Base-by-base conservation (phyloP, 176 grass and related monocot genomes). In the Elymus sibiricus region DNA sequence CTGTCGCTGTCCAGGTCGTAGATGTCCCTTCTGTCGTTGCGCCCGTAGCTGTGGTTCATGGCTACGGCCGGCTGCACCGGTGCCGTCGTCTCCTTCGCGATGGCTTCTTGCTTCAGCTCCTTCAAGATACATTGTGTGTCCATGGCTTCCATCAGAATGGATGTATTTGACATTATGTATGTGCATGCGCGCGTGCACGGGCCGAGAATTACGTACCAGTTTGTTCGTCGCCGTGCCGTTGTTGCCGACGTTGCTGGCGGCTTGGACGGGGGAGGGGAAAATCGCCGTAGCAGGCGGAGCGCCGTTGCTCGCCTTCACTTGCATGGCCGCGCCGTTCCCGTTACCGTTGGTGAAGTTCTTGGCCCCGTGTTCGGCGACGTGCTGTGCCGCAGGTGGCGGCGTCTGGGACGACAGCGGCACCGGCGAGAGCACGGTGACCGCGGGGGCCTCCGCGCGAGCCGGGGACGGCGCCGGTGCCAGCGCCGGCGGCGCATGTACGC, bases 1-100 rank as follows among this genome's bases (percentile, higher is more conserved):
- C 86, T 88, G 40, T 91, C 91, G 16, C 77, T 90, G 75, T 92
- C 88, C 16, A 81, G 56, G 44, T 95, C 90, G 37, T 91, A 85
- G 5, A 63, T 43, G 56, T 82, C 73, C 60, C 81, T 82, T 21
- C 86, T 77, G 37, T 70, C 68, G 85, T 83, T 90, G n/a, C 39
- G 40, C 8, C 89, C 78, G 76, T 91, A 87, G 85, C 42, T 88
- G 75, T 87, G 81, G 76, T 86, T 86, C 81, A 86, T 64, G 0
- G 83, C 65, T 16, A 84, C 75, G 32, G 93, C 93, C 47, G 90
- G 89, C 37, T 66, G 79, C 58, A 68, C 21, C 59, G 81, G 42
- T 65, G 83, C 43, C 44, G 79, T 32, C 44, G 79, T 32, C 84
- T 85, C 91, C 82, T 92, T 92, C 76, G 60, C 32, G 26, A 86